Evolutionary conservation across 2,329 filamentous ascomycete genomes (phyloP), one percentile per base, ranked within the genome.

Genomic region (Venturia aucupariae): DNA sequence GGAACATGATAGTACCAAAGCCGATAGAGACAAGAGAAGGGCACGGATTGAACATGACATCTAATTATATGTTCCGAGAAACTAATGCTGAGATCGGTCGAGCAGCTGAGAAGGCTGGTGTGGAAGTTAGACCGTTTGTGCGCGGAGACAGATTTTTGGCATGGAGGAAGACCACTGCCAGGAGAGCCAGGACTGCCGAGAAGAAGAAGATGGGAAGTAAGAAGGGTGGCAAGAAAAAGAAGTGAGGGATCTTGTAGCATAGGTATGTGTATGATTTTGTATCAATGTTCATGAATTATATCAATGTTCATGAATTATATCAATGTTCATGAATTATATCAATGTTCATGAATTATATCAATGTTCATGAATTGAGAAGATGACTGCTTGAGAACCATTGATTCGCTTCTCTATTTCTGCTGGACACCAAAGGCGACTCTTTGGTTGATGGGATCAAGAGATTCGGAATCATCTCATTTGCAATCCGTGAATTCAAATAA

Each of bases 61-160:
- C 81, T 4, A 84, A 85, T 4, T 87, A 87, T 71, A 84, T 85
- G 76, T 87, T 83, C 72, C 78, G 86, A 67, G 81, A 86, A 74
- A 79, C 83, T 8, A 90, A 90, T 73, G 87, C 84, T 84, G 77
- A 85, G 74, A 88, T 89, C 78, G 86, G 86, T 64, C 76, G 85
- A 5, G 80, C 81, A 35, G 85, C 84, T 6, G 85, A 89, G 75
- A 80, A 79, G 72, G 82, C 82, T 30, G 82, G 82, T 30, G 78
- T 86, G 63, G 78, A 78, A 67, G 84, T 86, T 6, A 76, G 76
- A 72, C 69, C 78, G 54, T 86, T 83, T 71, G 79, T 83, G 66
- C 81, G 80, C 15, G 80, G 82, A 46, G 84, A 87, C 71, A 77
- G 84, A 61, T 89, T 83, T 79, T 75, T 81, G 70, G 86, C 86